Percentiles rank a stretch among this genome's conserved stretches.
Conservation (phyloP, 1,284 basidiomycete genomes). For the Apiotrichum akiyoshidainum region DNA sequence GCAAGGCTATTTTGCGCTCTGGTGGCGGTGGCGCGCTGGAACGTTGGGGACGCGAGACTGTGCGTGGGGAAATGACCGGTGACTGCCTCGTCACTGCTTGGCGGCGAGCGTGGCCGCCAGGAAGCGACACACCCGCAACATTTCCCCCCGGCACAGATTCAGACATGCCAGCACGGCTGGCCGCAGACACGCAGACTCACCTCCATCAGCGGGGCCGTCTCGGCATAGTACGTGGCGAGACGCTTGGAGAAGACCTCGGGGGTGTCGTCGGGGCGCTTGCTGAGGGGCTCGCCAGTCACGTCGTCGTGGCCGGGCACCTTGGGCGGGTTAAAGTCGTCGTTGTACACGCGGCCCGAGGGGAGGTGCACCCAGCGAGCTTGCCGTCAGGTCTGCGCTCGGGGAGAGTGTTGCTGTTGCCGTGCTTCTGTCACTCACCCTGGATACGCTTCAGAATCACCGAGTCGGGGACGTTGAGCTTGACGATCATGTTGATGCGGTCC, state of each 20-base stretch:
- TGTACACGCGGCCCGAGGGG: constrained; percentile 90
- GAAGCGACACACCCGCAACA: too few relatives aligned
- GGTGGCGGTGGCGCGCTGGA: too few relatives aligned
- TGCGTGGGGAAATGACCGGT: too few relatives aligned
- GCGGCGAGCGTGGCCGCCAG: too few relatives aligned
- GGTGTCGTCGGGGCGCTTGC: constrained; percentile 87
- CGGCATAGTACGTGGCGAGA: constrained; percentile 75
- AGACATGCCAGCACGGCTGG: too few relatives aligned
- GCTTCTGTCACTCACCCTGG: constrained; percentile 53
- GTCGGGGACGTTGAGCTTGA: constrained; percentile 90
- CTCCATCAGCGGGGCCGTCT: constrained; percentile 76
- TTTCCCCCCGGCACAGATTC: too few relatives aligned
- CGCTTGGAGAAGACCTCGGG: constrained; percentile 80
- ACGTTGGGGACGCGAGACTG: not conserved
- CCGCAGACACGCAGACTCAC: constrained; percentile 21
- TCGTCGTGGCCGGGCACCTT: constrained; percentile 84
- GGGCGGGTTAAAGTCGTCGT: constrained; percentile 84
- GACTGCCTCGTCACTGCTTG: too few relatives aligned
- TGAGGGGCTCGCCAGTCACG: constrained; percentile 83
- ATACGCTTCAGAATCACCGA: constrained; percentile 85
- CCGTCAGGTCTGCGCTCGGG: not conserved
- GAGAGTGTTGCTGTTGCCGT: too few relatives aligned
- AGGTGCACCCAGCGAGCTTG: constrained; percentile 87
- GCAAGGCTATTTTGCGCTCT: not conserved
- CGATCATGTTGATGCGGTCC: constrained; percentile 70